Evolutionary conservation across 164 flowering plant genomes (phyloP).

Genomic region (Liriodendron chinense): DNA sequence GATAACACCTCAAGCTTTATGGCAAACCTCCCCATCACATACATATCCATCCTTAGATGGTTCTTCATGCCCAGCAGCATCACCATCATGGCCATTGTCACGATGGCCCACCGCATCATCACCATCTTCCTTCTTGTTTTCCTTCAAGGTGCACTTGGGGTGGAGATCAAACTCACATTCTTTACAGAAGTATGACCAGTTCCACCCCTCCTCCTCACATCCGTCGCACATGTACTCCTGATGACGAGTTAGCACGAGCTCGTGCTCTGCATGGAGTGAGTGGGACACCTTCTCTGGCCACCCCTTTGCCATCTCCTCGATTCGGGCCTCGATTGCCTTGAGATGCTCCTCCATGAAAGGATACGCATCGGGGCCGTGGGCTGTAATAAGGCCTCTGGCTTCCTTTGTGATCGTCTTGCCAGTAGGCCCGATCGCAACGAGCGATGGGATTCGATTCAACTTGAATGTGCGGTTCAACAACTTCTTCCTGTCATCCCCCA

Average conservation of each 20-base stretch:
- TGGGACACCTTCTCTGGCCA: constrained; percentile 70
- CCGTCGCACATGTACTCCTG: constrained; percentile 37
- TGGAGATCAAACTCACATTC: constrained; percentile 63
- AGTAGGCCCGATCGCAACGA: constrained; percentile 58
- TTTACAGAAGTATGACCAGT: constrained; percentile 52
- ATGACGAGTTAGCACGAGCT: constrained; percentile 40
- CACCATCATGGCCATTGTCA: constrained; percentile 4
- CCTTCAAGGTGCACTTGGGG: constrained; percentile 50
- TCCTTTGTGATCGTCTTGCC: constrained; percentile 53
- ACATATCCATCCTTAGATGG: constrained; percentile 37
- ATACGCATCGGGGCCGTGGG: constrained; percentile 61
- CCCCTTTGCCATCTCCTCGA: constrained; percentile 53
- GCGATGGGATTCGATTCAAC: constrained; percentile 50
- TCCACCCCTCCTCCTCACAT: constrained; percentile 40
- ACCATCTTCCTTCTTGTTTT: constrained; percentile 12
- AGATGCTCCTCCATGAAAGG: constrained; percentile 63
- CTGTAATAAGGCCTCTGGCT: constrained; percentile 36
- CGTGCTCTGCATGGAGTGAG: constrained; percentile 50
- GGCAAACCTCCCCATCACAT: constrained; percentile 47
- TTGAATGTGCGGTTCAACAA: constrained; percentile 43
- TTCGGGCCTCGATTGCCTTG: constrained; percentile 38
- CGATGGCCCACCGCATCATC: background rate
- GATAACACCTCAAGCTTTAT: constrained; percentile 18
- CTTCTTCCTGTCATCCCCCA: constrained; percentile 46
- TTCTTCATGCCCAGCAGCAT: constrained; percentile 2